Conservation (phyloP, 2,329 filamentous ascomycete genomes). For the Epichloe amarillans region DNA sequence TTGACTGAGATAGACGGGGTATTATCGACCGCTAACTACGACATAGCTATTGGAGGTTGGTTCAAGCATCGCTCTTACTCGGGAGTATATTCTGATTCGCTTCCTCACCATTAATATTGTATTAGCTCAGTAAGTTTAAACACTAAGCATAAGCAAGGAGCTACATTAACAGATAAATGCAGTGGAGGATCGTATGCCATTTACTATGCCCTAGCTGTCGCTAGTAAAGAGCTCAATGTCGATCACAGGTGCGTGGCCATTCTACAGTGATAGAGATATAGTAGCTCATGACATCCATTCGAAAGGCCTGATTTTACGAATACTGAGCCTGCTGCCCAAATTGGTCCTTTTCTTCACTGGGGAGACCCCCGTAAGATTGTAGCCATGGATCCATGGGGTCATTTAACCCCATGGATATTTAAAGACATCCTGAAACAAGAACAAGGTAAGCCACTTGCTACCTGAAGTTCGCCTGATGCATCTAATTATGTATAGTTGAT, state of each 20-base stretch:
- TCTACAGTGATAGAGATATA: not conserved
- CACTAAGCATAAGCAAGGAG: not conserved
- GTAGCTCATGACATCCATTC: constrained; percentile 5
- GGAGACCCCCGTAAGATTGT: constrained; percentile 84
- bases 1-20: no score
- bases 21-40: not conserved
- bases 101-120: not conserved
- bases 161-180: not conserved
- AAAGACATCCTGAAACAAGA: constrained; percentile 66
- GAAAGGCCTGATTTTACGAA: constrained; percentile 49
- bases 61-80: constrained; percentile 1
- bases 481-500: constrained; percentile 40
- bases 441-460: constrained; percentile 33
- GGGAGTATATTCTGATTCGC: not conserved
- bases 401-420: constrained; percentile 73
- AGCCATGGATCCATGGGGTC: constrained; percentile 90
- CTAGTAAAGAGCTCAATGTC: constrained; percentile 73
- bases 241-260: constrained; percentile 49
- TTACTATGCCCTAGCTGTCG: constrained; percentile 86
- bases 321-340: constrained; percentile 79
- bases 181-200: constrained; percentile 85
- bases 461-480: not conserved
- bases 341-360: constrained; percentile 87
- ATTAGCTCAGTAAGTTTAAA: constrained; percentile 23
- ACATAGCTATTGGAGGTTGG: constrained; percentile 44